Percentiles rank a stretch among this genome's conserved stretches.
Evolutionary conservation across 1,139 yeast species (phyloP).

Genomic region (Suzukiozyma palmioleophila): DNA sequence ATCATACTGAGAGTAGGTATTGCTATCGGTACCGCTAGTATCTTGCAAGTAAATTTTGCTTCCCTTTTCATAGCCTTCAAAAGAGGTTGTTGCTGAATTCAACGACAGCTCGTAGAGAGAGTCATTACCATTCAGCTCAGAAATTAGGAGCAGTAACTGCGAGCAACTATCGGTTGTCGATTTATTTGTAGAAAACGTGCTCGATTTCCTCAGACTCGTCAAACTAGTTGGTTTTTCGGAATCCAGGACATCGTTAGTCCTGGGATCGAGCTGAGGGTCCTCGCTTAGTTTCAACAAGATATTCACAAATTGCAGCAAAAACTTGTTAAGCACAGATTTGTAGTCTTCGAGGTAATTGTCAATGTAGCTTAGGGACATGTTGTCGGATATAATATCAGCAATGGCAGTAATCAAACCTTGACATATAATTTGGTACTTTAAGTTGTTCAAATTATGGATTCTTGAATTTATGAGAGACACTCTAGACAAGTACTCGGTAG

Average conservation of each 20-base stretch:
- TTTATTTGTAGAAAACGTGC: too few species aligned
- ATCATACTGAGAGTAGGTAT: too few species aligned
- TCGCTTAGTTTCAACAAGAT: slow-evolving; percentile 11
- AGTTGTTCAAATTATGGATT: slow-evolving; percentile 15
- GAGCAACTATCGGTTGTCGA: too few species aligned
- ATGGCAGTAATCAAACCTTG: slow-evolving; percentile 18
- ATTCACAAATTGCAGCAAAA: slow-evolving; percentile 15
- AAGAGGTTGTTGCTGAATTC: too few species aligned
- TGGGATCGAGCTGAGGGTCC: slow-evolving; percentile 7
- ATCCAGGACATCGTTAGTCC: not conserved
- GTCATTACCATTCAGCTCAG: too few species aligned
- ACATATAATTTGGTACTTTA: slow-evolving; percentile 17
- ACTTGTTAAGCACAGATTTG: slow-evolving; percentile 13
- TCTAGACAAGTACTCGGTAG: slow-evolving; percentile 9
- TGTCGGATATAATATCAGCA: slow-evolving; percentile 4
- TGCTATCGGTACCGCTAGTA: too few species aligned
- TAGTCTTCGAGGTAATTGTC: slow-evolving; percentile 9
- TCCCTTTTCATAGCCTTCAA: too few species aligned
- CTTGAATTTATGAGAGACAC: slow-evolving; percentile 17
- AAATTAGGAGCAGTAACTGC: too few species aligned
- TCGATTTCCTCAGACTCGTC: too few species aligned
- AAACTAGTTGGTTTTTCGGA: too few species aligned
- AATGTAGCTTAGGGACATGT: slow-evolving; percentile 1
- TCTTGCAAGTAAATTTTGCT: too few species aligned
- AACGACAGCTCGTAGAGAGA: too few species aligned